Evolutionary conservation across 2,329 filamentous ascomycete species (phyloP).

Genomic region (Colletotrichum kahawae): DNA sequence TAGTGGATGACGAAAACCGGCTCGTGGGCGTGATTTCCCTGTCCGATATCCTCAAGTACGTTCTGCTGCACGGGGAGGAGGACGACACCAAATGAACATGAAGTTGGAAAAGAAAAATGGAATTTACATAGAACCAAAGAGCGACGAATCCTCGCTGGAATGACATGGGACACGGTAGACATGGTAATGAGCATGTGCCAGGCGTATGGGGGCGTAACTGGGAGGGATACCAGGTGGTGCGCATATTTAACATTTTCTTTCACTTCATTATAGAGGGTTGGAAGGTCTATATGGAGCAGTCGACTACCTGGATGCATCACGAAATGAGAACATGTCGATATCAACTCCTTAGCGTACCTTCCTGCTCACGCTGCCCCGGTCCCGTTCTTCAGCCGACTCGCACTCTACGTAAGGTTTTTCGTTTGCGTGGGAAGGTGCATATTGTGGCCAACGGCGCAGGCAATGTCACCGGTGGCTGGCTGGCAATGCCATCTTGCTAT

Average conservation of each 20-base stretch:
- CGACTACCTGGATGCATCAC: conserved; percentile 15
- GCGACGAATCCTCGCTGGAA: conserved; percentile 22
- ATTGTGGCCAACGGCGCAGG: background rate
- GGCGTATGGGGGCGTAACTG: conserved; percentile 33
- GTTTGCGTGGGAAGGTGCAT: background rate
- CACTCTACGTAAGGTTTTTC: background rate
- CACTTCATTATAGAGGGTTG: conserved; percentile 19
- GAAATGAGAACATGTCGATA: conserved; percentile 19
- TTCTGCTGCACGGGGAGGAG: conserved; percentile 80
- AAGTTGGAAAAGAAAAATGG: conserved; percentile 7
- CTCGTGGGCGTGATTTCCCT: conserved; percentile 90
- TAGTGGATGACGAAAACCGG: conserved; percentile 88
- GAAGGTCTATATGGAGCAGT: background rate
- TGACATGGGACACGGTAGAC: conserved; percentile 18
- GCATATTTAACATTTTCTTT: conserved; percentile 13
- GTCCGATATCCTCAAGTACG: conserved; percentile 96
- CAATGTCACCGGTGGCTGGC: background rate
- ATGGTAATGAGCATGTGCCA: conserved; percentile 32
- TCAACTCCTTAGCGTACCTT: background rate
- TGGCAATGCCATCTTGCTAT: background rate
- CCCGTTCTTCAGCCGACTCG: background rate
- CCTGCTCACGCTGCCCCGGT: background rate
- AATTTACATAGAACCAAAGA: conserved; percentile 20
- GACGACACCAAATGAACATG: conserved; percentile 35
- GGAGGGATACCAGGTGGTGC: conserved; percentile 23